Evolutionary conservation across 139 green algal species (phyloP).

Genomic region (Diplosphaera chodatii): DNA sequence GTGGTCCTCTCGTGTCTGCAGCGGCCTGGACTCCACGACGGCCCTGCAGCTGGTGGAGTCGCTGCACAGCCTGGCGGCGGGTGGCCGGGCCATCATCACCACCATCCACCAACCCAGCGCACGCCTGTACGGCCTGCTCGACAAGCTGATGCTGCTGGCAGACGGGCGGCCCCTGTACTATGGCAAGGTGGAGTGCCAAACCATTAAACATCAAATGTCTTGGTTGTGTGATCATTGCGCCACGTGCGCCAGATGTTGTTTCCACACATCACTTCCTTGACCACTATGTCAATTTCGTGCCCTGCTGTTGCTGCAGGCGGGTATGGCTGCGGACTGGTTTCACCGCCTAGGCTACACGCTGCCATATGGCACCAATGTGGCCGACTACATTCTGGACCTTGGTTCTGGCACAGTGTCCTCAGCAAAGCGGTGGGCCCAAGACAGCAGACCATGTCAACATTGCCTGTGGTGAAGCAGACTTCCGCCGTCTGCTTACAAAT

Average conservation of each 20-base stretch:
- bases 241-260: too few relatives aligned
- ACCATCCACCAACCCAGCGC: constrained; percentile 93
- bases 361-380: constrained; percentile 21
- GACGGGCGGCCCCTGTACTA: constrained; percentile 45
- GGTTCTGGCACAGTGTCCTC: constrained; percentile 54
- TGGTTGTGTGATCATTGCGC: too few relatives aligned
- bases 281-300: too few relatives aligned
- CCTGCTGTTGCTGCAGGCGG: neutral
- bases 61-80: constrained; percentile 59
- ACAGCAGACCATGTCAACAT: too few relatives aligned
- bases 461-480: neutral
- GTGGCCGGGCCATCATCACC: constrained; percentile 70
- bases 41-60: constrained; percentile 74
- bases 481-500: too few relatives aligned
- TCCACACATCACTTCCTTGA: too few relatives aligned
- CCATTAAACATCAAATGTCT: too few relatives aligned
- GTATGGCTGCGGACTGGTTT: constrained; percentile 54
- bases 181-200: neutral
- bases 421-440: neutral
- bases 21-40: constrained; percentile 85
- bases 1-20: too few relatives aligned
- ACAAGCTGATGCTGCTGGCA: constrained; percentile 58
- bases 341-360: constrained; percentile 41
- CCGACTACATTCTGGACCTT: constrained; percentile 73
- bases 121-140: constrained; percentile 77